phyloP scores from a whole-genome alignment of 495 filamentous ascomycete genomes.

The Aspergillus kassunensis region DNA sequence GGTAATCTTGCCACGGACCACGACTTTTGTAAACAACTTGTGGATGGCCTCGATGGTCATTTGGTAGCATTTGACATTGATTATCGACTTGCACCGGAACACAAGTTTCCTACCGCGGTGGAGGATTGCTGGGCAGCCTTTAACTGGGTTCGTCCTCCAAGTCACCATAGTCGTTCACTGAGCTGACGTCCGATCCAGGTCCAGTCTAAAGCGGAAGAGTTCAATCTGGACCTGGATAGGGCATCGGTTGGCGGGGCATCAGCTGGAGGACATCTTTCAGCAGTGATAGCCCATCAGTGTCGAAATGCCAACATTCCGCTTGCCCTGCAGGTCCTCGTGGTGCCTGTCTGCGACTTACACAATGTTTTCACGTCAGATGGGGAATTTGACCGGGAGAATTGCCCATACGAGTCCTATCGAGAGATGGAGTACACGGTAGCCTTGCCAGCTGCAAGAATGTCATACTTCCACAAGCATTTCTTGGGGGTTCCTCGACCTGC shows the following conservation, averaged over 20 bases:
- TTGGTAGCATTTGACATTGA: constrained; percentile 39
- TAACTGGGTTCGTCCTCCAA: constrained; percentile 31
- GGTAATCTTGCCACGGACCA: constrained; percentile 31
- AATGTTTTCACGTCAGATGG: constrained; percentile 32
- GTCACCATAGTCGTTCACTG: neutral
- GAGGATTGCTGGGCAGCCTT: constrained; percentile 41
- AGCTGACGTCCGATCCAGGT: constrained; percentile 21
- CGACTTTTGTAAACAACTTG: constrained; percentile 35
- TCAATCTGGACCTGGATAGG: constrained; percentile 29
- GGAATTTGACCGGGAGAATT: constrained; percentile 31
- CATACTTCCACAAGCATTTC: constrained; percentile 37
- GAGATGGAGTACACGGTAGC: constrained; percentile 38
- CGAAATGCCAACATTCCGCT: constrained; percentile 33
- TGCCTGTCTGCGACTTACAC: constrained; percentile 37
- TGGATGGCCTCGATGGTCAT: constrained; percentile 32
- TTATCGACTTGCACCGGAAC: constrained; percentile 36
- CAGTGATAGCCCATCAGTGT: constrained; percentile 34
- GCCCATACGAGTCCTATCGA: constrained; percentile 35
- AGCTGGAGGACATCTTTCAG: constrained; percentile 39
- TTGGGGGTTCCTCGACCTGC: constrained; percentile 33
- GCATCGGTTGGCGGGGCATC: constrained; percentile 34
- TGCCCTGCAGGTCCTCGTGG: constrained; percentile 32
- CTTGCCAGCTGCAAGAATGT: constrained; percentile 34
- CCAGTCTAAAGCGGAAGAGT: constrained; percentile 26
- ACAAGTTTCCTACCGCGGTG: constrained; percentile 32